Conservation (phyloP, 192 early-diverging fungal genomes). For the Paraglomus occultum region DNA sequence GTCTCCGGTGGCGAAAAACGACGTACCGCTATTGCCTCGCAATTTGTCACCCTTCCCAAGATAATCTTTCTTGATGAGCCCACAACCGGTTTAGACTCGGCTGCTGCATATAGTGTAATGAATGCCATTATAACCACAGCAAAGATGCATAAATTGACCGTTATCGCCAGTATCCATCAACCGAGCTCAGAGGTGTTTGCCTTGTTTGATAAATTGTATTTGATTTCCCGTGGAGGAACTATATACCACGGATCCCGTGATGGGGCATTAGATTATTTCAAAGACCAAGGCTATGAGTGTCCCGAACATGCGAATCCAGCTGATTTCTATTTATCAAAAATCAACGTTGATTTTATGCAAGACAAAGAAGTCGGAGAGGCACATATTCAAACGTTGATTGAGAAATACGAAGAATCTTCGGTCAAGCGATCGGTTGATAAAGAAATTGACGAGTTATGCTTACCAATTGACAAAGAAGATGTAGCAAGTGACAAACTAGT, state of each 20-base stretch:
- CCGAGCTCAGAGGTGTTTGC: slow-evolving; percentile 46
- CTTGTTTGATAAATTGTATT: slow-evolving; percentile 42
- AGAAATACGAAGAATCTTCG: too few species aligned
- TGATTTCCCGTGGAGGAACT: slow-evolving; percentile 37
- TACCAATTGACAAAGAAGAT: too few species aligned
- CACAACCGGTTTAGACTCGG: slow-evolving; percentile 73
- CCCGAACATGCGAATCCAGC: slow-evolving; percentile 43
- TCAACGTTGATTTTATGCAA: slow-evolving; percentile 25
- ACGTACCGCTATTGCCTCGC: slow-evolving; percentile 58
- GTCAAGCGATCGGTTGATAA: too few species aligned
- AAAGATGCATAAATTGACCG: slow-evolving; percentile 43
- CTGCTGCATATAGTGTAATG: slow-evolving; percentile 66
- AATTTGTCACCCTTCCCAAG: slow-evolving; percentile 59
- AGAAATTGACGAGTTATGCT: too few species aligned
- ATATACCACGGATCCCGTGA: slow-evolving; percentile 41
- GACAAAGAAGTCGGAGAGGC: not conserved
- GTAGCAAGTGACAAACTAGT: too few species aligned
- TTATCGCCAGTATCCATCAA: slow-evolving; percentile 52
- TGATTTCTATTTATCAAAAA: slow-evolving; percentile 36
- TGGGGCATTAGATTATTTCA: slow-evolving; percentile 39
- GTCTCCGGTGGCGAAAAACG: slow-evolving; percentile 69
- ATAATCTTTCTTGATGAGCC: slow-evolving; percentile 86
- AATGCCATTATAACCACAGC: slow-evolving; percentile 59
- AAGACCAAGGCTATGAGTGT: slow-evolving; percentile 33
- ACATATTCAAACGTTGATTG: too few species aligned